A percentile compares a stretch with the other conserved stretches of the same genome.
Conservation (phyloP, 768 basidiomycete genomes). For the Lepiota brunneoincarnata region DNA sequence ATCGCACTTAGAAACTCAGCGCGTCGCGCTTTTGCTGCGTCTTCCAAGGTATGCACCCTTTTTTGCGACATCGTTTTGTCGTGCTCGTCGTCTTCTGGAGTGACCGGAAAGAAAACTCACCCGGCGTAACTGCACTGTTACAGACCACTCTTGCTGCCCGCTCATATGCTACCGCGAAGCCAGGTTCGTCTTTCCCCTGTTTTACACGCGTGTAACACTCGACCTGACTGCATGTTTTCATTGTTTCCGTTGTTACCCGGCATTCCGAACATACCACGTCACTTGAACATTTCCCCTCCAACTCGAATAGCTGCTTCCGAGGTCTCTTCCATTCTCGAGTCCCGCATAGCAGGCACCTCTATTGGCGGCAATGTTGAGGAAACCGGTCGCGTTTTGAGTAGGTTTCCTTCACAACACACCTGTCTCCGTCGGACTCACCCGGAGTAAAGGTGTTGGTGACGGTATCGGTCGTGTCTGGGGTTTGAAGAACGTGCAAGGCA, state of each 20-base stretch:
- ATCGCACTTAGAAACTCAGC: conserved; percentile 82
- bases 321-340: conserved; percentile 99
- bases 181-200: conserved; percentile 58
- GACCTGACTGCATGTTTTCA: conserved; percentile 23
- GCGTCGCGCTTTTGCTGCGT: conserved; percentile 70
- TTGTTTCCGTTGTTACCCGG: conserved; percentile 18
- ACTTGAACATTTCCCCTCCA: conserved; percentile 32
- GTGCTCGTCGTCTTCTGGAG: conserved; percentile 2
- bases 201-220: neutral
- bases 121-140: conserved; percentile 17
- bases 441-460: conserved; percentile 87
- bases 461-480: conserved; percentile 99
- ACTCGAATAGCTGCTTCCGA: conserved; percentile 77
- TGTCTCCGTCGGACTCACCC: conserved; percentile 19
- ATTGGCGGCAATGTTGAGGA: conserved; percentile 96
- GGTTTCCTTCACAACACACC: conserved; percentile 28
- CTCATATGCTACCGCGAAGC: conserved; percentile 96
- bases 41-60: conserved; percentile 51
- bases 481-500: conserved; percentile 97
- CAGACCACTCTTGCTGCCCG: conserved; percentile 59
- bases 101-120: conserved; percentile 14
- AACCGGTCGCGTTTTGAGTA: conserved; percentile 98
- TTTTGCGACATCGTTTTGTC: neutral
- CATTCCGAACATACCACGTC: conserved; percentile 30
- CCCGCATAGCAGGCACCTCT: conserved; percentile 91